Conservation (phyloP, 2,329 filamentous ascomycete genomes). For the Cladosporium sphaerospermum region DNA sequence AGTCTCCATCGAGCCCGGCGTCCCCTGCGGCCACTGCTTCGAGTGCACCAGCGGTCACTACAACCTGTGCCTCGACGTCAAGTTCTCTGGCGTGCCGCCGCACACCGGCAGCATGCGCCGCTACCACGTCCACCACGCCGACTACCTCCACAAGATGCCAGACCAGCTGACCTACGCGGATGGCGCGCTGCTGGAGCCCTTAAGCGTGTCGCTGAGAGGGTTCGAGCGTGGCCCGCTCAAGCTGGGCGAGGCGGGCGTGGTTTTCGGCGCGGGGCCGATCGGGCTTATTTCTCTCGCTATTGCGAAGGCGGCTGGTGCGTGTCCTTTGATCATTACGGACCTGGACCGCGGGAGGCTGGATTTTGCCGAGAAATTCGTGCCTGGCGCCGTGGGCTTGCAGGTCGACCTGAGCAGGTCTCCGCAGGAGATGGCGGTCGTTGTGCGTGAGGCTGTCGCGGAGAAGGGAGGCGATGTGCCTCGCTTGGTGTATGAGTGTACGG, state of each 20-base stretch:
- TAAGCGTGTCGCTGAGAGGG: constrained; percentile 44
- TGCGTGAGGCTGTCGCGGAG: constrained; percentile 18
- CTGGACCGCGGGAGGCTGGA: constrained; percentile 72
- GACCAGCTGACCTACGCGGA: constrained; percentile 69
- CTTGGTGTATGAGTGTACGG: constrained; percentile 31
- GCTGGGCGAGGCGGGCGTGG: constrained; percentile 36
- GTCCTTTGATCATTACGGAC: constrained; percentile 75
- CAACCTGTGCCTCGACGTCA: constrained; percentile 82
- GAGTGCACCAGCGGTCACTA: constrained; percentile 76
- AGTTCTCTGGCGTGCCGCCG: constrained; percentile 84
- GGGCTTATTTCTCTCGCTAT: constrained; percentile 54
- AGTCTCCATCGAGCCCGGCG: constrained; percentile 61
- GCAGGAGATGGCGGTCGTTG: constrained; percentile 22
- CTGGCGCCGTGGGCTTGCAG: constrained; percentile 22
- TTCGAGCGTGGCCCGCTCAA: constrained; percentile 31
- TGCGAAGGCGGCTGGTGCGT: constrained; percentile 59
- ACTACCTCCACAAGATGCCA: constrained; percentile 88
- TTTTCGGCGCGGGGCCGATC: constrained; percentile 60
- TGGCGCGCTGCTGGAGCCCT: constrained; percentile 74
- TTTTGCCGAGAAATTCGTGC: constrained; percentile 65
- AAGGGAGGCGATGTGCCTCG: constrained; percentile 23
- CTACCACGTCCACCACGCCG: constrained; percentile 68
- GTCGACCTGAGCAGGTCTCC: constrained; percentile 19
- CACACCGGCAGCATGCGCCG: constrained; percentile 80
- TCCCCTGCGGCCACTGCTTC: constrained; percentile 53